Evolutionary conservation across 2,329 filamentous ascomycete genomes (phyloP).

Genomic region (Trichoderma koningii): DNA sequence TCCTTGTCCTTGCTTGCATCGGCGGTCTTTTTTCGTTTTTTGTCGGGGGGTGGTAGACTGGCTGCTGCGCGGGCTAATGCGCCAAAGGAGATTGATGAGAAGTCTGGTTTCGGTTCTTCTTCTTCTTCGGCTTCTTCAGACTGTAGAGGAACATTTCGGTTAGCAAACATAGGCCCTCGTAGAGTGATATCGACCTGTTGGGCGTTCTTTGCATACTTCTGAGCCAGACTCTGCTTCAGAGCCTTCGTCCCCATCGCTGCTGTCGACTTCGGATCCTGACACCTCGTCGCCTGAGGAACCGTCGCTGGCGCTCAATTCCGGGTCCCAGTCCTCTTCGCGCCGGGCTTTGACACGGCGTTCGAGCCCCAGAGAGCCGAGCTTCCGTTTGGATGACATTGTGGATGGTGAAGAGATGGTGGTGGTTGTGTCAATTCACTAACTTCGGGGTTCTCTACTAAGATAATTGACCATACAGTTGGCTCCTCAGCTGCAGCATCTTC

Average conservation of each 20-base stretch:
- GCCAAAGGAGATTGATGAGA: slow-evolving; percentile 76
- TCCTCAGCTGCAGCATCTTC: too few species aligned
- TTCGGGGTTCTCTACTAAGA: too few species aligned
- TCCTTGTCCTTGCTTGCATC: slow-evolving; percentile 33
- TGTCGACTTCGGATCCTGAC: slow-evolving; percentile 37
- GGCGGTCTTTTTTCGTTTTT: slow-evolving; percentile 36
- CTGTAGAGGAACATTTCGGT: slow-evolving; percentile 18
- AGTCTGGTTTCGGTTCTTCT: slow-evolving; percentile 45
- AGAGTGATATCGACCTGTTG: not conserved
- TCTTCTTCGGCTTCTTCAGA: slow-evolving; percentile 36
- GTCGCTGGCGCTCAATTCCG: slow-evolving; percentile 41
- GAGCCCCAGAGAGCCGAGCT: slow-evolving; percentile 41
- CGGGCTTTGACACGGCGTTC: slow-evolving; percentile 49
- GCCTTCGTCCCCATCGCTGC: slow-evolving; percentile 38
- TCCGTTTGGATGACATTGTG: slow-evolving; percentile 41
- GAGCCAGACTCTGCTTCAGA: slow-evolving; percentile 32
- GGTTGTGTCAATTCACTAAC: too few species aligned
- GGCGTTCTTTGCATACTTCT: slow-evolving; percentile 32
- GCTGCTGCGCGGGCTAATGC: slow-evolving; percentile 86
- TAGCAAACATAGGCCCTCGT: not conserved
- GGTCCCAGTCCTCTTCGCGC: slow-evolving; percentile 48
- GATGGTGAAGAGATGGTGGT: not conserved
- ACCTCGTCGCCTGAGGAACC: slow-evolving; percentile 37
- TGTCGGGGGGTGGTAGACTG: slow-evolving; percentile 50
- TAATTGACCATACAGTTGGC: too few species aligned